Percentiles rank a stretch among this genome's conserved stretches.
Evolutionary conservation across 805 yeast species (phyloP).

Genomic region (Pichia scutulata): DNA sequence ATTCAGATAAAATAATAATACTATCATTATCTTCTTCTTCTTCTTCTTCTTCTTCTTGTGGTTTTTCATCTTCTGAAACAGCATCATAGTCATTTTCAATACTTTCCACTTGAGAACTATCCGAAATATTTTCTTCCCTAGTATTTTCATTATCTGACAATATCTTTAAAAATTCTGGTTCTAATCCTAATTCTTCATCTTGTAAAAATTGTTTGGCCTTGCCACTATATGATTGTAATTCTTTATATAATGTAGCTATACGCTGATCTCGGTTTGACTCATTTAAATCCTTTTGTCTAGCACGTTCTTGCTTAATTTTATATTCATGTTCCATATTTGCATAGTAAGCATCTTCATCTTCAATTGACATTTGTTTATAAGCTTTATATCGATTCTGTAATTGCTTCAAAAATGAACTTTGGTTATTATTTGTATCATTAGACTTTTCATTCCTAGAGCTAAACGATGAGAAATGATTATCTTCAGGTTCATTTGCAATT

Average conservation of each 20-base stretch:
- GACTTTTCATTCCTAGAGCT: not conserved
- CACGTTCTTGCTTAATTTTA: conserved; percentile 1
- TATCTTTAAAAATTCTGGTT: not conserved
- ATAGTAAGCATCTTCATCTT: conserved; percentile 32
- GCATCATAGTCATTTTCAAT: conserved; percentile 6
- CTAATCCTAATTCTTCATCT: not conserved
- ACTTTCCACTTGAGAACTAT: not conserved
- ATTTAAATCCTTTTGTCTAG: conserved; percentile 1
- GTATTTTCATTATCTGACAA: not conserved
- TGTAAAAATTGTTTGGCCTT: not conserved
- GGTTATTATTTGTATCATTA: not conserved
- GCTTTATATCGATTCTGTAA: conserved; percentile 28
- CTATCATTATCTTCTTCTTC: not conserved
- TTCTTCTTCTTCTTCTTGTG: not conserved
- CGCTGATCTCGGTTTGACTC: not conserved
- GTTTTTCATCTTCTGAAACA: not conserved
- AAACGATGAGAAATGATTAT: conserved; percentile 1
- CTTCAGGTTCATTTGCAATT: not conserved
- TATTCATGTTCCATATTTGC: conserved; percentile 30
- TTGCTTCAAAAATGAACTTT: conserved; percentile 3
- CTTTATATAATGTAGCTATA: conserved; percentile 1
- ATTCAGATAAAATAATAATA: not conserved
- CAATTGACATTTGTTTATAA: conserved; percentile 25
- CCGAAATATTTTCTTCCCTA: not conserved
- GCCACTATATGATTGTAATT: not conserved